Base-by-base conservation (phyloP, 148 eudicot genomes). In the Talinum fruticosum region DNA sequence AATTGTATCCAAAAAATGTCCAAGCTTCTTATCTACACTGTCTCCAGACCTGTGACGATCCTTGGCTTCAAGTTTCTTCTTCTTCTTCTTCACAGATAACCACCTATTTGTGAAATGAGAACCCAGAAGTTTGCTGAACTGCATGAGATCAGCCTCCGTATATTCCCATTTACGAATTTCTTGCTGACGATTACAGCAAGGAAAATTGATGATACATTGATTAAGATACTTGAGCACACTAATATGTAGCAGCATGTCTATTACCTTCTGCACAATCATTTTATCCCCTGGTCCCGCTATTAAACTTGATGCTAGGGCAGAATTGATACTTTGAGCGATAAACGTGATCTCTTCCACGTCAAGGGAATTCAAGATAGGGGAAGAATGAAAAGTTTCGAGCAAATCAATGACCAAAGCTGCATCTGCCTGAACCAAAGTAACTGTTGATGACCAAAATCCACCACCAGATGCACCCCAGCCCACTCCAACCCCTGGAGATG, bases 401-500 rank as follows among this genome's bases (percentile, higher is more conserved):
- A 96, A 80, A 73, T 76, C 82, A 77, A 80, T 76, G 24, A 93
- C 75, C 57, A 96, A 79, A 77, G 84, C 84, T 45, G 93, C 92
- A 80, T 90, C 93, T 75, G 85, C 83, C 84, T 87, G 93, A 80
- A 82, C 88, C 87, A 90, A 84, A 47, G 89, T 78, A 73, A 83
- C 71, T 54, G 79, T 73, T 61, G 76, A 75, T 57, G 97, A 91
- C 97, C 97, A 96, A 83, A 86, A 90, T 35, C 97, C 99, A 35
- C 97, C 99, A 79, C 91, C 89, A 73, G 80, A 71, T 16, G 89
- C 85, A 76, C 99, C 97, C 97, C 99, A 96, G 26, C 99, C 99
- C 66, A 88, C 83, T 65, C 99, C 99, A 65, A 90, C 88, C 24
- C 99, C 99, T 69, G 99, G 99, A 71, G 99, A 91, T 28, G 97